Evolutionary conservation across 1,139 yeast genomes (phyloP), one percentile per base, ranked within the genome.

Genomic region (Yamadazyma aaseri): DNA sequence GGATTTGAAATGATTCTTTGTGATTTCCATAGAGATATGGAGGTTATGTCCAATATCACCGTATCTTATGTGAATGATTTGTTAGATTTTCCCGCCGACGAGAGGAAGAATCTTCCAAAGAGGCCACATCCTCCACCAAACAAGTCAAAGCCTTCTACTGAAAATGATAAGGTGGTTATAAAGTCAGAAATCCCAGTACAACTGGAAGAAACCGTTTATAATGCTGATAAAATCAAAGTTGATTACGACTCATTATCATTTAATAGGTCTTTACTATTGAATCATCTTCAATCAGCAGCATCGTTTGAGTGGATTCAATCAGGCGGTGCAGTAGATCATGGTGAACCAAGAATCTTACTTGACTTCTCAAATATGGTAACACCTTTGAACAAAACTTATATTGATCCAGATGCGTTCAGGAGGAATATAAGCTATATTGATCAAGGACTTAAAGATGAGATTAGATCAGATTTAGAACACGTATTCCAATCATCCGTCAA

Each of bases 1-100:
- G 81, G 81, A 0, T 78, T 64, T 48, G 83, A 78, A 49, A 63
- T 76, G 14, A 60, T 77, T 8, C 36, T 77, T 13, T 78, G 83
- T 54, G 74, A 76, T 45, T 76, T 78, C 49, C 38, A 41, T 28
- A 36, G 38, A 16, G 55, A 31, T 46, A 48, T 75, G 6, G 63
- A 64, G 34, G 42, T 76, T 28, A 61, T 73, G 6, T 62, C 72
- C 2, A 71, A 70, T 44, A 55, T 65, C 6, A 58, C 73, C 0
- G 43, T 73, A 29, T 50, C 55, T 3, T 50, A 55, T 36, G 55
- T 54, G 3, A 55, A 63, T n/a, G 65, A 65, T 4, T 35, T 63
- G 5, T 37, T 71, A 6, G 63, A 58, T 0, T 52, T 73, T 28
- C 73, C 75, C 3, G 28, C 35, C 10, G 47, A 46, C 21, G 38